Evolutionary conservation across 2,329 filamentous ascomycete species (phyloP).

Genomic region (Gnomoniopsis smithogilvyi): DNA sequence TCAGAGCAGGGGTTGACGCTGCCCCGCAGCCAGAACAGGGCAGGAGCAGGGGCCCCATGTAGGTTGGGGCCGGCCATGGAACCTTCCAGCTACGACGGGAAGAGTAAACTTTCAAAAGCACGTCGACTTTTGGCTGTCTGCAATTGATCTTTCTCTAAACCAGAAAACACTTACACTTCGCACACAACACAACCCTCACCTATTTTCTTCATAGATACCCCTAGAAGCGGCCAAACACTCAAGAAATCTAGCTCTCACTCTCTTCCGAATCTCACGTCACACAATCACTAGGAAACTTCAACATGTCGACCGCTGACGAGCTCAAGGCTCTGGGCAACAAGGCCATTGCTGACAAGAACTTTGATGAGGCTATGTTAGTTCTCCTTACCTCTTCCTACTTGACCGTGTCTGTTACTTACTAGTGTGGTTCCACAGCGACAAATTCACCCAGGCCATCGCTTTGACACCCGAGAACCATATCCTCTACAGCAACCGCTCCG

Average conservation of each 20-base stretch:
- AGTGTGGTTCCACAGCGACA: conserved; percentile 59
- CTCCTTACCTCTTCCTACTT: not conserved
- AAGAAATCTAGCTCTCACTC: too few species aligned
- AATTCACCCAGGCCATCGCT: conserved; percentile 91
- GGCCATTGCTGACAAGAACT: conserved; percentile 97
- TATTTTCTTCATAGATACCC: not conserved
- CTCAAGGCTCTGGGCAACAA: conserved; percentile 98
- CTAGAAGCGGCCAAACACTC: not conserved
- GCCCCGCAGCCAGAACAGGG: not conserved
- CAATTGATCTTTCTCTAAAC: not conserved
- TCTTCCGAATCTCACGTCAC: not conserved
- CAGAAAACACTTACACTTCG: not conserved
- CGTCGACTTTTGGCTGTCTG: not conserved
- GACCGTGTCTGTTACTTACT: conserved; percentile 1
- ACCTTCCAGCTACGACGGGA: not conserved
- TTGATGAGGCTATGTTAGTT: conserved; percentile 88
- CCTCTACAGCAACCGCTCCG: conserved; percentile 96
- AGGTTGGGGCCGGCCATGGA: not conserved
- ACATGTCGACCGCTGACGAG: conserved; percentile 65
- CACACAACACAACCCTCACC: not conserved
- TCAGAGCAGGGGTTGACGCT: too few species aligned
- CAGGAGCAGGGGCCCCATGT: not conserved
- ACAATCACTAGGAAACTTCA: not conserved
- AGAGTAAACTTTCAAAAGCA: not conserved
- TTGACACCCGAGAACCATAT: conserved; percentile 86